Base-by-base conservation (phyloP, 2,329 filamentous ascomycete genomes). In the Microcera coccophila region DNA sequence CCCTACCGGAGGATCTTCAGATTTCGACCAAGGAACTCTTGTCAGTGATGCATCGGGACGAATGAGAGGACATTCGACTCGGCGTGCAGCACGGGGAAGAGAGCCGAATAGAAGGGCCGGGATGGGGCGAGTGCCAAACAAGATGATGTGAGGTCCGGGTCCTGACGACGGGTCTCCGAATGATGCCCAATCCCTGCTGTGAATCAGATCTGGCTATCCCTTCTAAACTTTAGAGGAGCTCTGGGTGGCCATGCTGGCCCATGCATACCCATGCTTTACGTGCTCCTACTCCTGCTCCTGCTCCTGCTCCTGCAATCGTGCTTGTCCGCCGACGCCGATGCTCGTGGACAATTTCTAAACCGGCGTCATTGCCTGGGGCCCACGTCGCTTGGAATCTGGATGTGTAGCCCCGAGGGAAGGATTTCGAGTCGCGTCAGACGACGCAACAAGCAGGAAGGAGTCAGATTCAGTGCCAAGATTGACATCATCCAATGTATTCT, bases 61-160 rank as follows among this genome's bases (percentile, higher is more conserved):
- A 32, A 32, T 32, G 29, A 32, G 29, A 32, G 11, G 29, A n/a
- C 29, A 16, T n/a, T n/a, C 15, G n/a, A 14, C 29, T 10, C 29
- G n/a, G 29, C 18, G 28, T 44, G 41, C 28, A 35, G 33, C 11
- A 17, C 41, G 43, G 24, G 41, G 45, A 44, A 21, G 28, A 39
- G 42, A 32, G 45, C 45, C 45, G 42, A 42, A 20, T 16, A 29
- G 35, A 14, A 36, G 24, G 33, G 32, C 28, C 26, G 29, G 20
- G 31, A 48, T 48, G 46, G 46, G 42, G 39, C 16, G 42, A 48
- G 36, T 38, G 36, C 33, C 33, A 40, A 43, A 42, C 37, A 42
- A 43, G 42, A 48, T 48, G 47, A 47, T 40, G 44, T 43, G 46
- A 48, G 37, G 46, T 48, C 39, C 45, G 42, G 40, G 38, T 41